Evolutionary conservation across 2,329 filamentous ascomycete genomes (phyloP).

Genomic region (Trichoderma sp.): DNA sequence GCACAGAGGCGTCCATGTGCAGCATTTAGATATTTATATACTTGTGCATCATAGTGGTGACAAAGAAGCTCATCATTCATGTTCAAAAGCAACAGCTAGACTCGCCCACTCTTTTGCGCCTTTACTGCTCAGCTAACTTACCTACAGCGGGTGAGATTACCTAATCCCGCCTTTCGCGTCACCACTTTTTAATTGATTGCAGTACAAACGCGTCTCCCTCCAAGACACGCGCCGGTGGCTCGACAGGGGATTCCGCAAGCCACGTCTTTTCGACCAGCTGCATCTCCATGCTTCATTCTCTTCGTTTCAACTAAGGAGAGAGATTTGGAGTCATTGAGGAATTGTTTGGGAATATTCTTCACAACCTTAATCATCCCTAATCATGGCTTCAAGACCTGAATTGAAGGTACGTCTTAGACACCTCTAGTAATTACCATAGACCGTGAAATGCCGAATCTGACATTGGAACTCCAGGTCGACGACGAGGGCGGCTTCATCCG

Average conservation of each 20-base stretch:
- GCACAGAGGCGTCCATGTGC: no score
- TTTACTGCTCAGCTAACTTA: no score
- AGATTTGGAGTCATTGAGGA: not conserved
- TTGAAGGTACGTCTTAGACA: constrained; percentile 57
- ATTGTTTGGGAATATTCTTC: not conserved
- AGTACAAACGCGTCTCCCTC: constrained; percentile 33
- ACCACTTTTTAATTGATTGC: constrained; percentile 30
- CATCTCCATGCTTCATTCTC: not conserved
- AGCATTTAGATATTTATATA: not conserved
- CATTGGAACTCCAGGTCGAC: constrained; percentile 65
- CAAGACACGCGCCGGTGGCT: constrained; percentile 27
- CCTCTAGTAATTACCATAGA: not conserved
- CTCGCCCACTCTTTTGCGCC: not conserved
- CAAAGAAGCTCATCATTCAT: not conserved
- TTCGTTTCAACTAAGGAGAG: not conserved
- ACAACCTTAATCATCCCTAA: constrained; percentile 25
- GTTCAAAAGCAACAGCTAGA: constrained; percentile 15
- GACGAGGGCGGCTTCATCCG: constrained; percentile 97
- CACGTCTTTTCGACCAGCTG: not conserved
- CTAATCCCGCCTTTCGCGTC: constrained; percentile 28
- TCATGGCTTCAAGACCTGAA: constrained; percentile 71
- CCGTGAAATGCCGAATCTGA: not conserved
- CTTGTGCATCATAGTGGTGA: not conserved
- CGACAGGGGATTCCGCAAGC: not conserved
- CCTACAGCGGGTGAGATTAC: not conserved